These are phyloP conservation scores for Domatiomyces globalis DNA, from an alignment of 2,329 filamentous ascomycete species.

Conservation along the genomic window DNA sequence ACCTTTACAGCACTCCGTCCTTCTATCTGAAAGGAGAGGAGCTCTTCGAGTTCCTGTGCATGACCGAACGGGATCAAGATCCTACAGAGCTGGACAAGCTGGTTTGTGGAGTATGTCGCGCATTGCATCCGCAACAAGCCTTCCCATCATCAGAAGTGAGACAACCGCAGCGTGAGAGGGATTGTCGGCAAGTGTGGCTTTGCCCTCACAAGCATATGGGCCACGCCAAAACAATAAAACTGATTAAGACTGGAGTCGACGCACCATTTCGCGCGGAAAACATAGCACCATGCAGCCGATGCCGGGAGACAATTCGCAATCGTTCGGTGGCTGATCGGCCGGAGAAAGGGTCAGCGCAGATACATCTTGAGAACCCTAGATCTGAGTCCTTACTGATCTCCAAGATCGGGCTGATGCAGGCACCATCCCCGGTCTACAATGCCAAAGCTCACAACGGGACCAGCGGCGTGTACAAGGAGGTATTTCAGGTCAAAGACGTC, in stretches of 20 bases:
- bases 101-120: constrained; percentile 15
- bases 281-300: constrained; percentile 16
- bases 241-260: constrained; percentile 16
- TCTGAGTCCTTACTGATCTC: constrained; percentile 15
- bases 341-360: constrained; percentile 14
- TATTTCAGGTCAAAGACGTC: constrained; percentile 17
- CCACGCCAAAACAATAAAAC: constrained; percentile 13
- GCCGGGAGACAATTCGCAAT: constrained; percentile 16
- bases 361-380: constrained; percentile 14
- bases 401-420: constrained; percentile 17
- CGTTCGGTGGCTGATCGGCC: constrained; percentile 16
- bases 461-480: constrained; percentile 17
- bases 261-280: constrained; percentile 15
- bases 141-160: constrained; percentile 15
- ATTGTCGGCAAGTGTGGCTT: constrained; percentile 18
- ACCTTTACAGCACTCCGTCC: constrained; percentile 14
- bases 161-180: constrained; percentile 8
- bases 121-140: constrained; percentile 10
- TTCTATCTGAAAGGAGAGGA: constrained; percentile 15
- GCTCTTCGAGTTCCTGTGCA: constrained; percentile 17
- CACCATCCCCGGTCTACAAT: constrained; percentile 14
- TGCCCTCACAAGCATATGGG: constrained; percentile 16
- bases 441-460: constrained; percentile 10
- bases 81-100: constrained; percentile 12
- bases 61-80: constrained; percentile 18